Conservation (phyloP, 208 protist genomes). For the Leishmania arabica region DNA sequence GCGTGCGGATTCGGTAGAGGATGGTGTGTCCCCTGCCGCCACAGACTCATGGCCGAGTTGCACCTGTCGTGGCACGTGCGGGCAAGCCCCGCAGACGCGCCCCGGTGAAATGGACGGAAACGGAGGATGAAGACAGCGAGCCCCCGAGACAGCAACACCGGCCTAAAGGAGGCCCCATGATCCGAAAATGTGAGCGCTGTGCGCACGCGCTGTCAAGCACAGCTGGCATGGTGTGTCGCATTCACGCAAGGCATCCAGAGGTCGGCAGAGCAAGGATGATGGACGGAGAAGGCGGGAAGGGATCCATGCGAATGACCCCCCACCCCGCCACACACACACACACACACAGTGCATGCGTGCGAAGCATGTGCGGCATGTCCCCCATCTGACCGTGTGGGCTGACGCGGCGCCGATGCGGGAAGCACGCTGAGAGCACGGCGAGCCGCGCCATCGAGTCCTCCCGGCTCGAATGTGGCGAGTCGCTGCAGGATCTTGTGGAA, state of each 20-base stretch:
- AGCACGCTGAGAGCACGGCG: neutral
- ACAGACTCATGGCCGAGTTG: neutral
- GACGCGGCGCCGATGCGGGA: neutral
- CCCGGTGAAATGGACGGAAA: neutral
- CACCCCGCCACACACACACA: too few species aligned
- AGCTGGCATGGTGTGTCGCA: neutral
- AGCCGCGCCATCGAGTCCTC: too few species aligned
- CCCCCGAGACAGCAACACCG: too few species aligned
- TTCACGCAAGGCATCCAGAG: neutral
- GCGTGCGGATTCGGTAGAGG: neutral
- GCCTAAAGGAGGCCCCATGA: neutral
- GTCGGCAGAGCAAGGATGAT: neutral
- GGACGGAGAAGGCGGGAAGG: neutral
- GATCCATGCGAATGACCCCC: neutral
- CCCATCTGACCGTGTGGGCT: slow-evolving; percentile 1
- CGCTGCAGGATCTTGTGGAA: neutral
- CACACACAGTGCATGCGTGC: neutral
- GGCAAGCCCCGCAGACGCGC: neutral
- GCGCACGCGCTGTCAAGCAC: neutral
- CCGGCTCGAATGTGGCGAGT: too few species aligned
- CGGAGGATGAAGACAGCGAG: neutral
- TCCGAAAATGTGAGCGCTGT: neutral
- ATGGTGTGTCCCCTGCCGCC: neutral
- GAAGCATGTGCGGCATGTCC: neutral
- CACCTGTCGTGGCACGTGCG: neutral